Base-by-base conservation (phyloP, 805 yeast species). In the Yamadazyma kitorensis region DNA sequence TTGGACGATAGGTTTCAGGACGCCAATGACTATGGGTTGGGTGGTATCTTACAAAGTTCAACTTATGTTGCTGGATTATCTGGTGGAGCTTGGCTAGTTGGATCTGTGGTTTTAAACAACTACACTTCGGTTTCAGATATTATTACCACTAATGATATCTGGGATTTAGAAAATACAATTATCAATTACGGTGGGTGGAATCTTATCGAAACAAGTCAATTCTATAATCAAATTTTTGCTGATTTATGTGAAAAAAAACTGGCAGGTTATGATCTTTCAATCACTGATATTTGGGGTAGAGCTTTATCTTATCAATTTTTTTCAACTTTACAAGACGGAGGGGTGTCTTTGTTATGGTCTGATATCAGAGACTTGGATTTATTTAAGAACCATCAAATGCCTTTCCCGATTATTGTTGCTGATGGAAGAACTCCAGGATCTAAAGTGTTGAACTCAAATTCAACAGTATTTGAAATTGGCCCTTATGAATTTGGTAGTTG, bases 21-120 rank as follows among this genome's bases (percentile, higher is more conserved):
- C 36, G 65, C 78, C 4, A 61, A 59, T 17, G 65, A 70, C 5
- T 54, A 61, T 21, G 87, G 88, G 11, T 57, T 87, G 29, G 94
- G 94, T 24, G 94, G 95, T 4, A 57, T 88, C 17, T 59, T 87
- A 22, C 88, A 83, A 51, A 60, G 84, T 3, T 52, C 87, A 1
- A 76, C 86, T 9, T 88, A 88, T 51, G 57, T 87, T 8, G 68
- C 86, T 1, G 95, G 94, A 8, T 70, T 87, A 23, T 81, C 91
- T 4, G 70, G 72, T 29, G 63, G 78, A 2, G 71, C 76, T 40
- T 78, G 79, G 55, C 81, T 85, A 38, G 86, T 78, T 1, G 82
- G 80, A 1, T 61, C 86, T 29, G 67, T 82, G 42, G 76, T 73
- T 36, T 71, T 75, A 50, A 77, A 78, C 24, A 77, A 75, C 31